phyloP scores from a whole-genome alignment of 1,139 yeast genomes.

The Pichia sp. region DNA sequence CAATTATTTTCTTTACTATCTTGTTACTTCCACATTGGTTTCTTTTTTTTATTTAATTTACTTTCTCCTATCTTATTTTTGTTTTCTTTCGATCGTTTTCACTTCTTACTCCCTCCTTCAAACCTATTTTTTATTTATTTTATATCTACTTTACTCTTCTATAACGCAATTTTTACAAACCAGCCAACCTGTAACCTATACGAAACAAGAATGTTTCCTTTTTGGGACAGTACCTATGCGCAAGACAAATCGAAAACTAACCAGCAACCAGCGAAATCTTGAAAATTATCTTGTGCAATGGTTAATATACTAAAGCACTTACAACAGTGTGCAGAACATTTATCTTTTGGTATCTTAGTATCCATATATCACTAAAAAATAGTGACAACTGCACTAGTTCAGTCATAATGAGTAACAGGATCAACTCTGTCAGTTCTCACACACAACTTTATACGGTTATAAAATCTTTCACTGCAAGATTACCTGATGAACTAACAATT shows the following conservation, averaged over 20 bases:
- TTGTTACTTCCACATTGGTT: background rate
- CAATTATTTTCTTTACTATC: background rate
- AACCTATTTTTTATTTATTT: background rate
- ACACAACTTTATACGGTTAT: conserved; percentile 42
- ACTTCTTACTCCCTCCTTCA: background rate
- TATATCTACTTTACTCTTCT: background rate
- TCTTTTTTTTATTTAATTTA: background rate
- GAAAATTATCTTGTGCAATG: background rate
- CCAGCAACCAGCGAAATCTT: background rate
- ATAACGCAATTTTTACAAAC: background rate
- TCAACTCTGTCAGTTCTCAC: conserved; percentile 2
- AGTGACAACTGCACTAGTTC: background rate
- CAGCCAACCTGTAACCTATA: background rate
- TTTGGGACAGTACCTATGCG: background rate
- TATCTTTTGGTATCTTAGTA: background rate
- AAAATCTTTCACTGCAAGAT: conserved; percentile 78
- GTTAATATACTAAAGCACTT: background rate
- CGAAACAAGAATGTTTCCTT: background rate
- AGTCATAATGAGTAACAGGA: background rate
- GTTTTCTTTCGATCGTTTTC: background rate
- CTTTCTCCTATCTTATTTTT: background rate
- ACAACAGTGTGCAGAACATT: background rate
- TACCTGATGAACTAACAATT: conserved; percentile 83
- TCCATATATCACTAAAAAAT: background rate
- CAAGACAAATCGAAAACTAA: background rate